Evolutionary conservation across 305 asterid genomes (phyloP).

Genomic region (Fraxinus albicans): DNA sequence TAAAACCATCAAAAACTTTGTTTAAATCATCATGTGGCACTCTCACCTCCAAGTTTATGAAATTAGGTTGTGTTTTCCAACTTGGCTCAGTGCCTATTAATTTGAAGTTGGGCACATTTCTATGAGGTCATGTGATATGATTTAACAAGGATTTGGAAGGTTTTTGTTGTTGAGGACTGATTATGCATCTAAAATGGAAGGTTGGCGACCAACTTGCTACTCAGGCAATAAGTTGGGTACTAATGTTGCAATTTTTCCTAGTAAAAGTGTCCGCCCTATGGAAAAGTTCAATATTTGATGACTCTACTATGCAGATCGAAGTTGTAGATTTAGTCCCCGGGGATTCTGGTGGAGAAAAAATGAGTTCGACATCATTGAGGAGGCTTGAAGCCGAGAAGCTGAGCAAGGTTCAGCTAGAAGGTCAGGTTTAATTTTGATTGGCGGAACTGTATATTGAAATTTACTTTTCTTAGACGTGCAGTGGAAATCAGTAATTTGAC

Average conservation of each 20-base stretch:
- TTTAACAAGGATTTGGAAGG: not conserved
- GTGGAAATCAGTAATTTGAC: conserved; percentile 20
- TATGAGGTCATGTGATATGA: not conserved
- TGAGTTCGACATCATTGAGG: conserved; percentile 65
- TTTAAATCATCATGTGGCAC: not conserved
- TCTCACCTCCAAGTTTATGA: not conserved
- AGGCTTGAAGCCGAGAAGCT: conserved; percentile 60
- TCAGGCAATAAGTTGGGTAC: not conserved
- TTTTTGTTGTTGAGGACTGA: not conserved
- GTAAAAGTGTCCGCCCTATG: not conserved
- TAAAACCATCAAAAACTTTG: not conserved
- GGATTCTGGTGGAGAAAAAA: conserved; percentile 52
- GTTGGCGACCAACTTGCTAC: not conserved
- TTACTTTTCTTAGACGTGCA: conserved; percentile 8
- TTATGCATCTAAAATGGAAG: not conserved
- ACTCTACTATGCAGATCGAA: conserved; percentile 48
- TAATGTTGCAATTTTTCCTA: not conserved
- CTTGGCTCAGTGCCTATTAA: not conserved
- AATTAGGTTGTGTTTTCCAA: not conserved
- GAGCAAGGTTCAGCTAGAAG: conserved; percentile 32
- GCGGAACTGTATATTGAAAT: not conserved
- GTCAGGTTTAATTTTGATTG: conserved; percentile 24
- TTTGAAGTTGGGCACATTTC: not conserved
- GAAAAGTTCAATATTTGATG: not conserved
- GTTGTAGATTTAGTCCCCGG: conserved; percentile 66